Conservation (phyloP, 495 filamentous ascomycete species). For the Podospora australis region DNA sequence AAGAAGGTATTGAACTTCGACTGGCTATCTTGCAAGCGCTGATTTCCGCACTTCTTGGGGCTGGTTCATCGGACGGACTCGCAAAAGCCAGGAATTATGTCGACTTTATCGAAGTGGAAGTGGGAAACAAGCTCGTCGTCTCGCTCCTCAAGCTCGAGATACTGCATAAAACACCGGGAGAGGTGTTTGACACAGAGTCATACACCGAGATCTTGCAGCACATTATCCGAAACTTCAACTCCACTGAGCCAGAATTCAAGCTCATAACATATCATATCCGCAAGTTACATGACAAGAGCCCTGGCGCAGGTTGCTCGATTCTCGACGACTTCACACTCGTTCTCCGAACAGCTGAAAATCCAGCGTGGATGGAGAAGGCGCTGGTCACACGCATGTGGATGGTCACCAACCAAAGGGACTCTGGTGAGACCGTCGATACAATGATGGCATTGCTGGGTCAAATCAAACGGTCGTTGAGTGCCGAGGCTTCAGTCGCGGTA, state of each 20-base stretch:
- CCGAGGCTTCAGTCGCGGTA: constrained; percentile 59
- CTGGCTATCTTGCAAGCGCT: constrained; percentile 59
- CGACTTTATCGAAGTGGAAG: constrained; percentile 51
- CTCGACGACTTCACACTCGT: constrained; percentile 54
- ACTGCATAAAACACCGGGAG: constrained; percentile 38
- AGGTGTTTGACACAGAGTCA: constrained; percentile 40
- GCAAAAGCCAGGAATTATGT: constrained; percentile 53
- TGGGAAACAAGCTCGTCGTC: constrained; percentile 58
- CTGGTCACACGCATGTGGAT: constrained; percentile 59
- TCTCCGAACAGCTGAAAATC: constrained; percentile 36
- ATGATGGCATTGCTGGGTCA: constrained; percentile 15
- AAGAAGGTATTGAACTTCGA: constrained; percentile 56
- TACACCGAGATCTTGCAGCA: constrained; percentile 47
- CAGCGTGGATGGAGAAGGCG: constrained; percentile 56
- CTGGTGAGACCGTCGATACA: constrained; percentile 17
- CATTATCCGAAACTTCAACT: constrained; percentile 51
- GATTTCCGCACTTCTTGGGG: constrained; percentile 48
- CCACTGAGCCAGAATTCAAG: constrained; percentile 59
- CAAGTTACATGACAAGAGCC: constrained; percentile 52
- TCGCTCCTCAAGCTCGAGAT: constrained; percentile 64
- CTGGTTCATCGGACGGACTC: constrained; percentile 37
- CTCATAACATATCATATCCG: constrained; percentile 64
- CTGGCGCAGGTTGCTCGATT: constrained; percentile 44
- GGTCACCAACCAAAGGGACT: constrained; percentile 34
- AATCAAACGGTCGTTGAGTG: constrained; percentile 33